Evolutionary conservation across 345 rosid genomes (phyloP).

Genomic region (Nasturtium officinale): DNA sequence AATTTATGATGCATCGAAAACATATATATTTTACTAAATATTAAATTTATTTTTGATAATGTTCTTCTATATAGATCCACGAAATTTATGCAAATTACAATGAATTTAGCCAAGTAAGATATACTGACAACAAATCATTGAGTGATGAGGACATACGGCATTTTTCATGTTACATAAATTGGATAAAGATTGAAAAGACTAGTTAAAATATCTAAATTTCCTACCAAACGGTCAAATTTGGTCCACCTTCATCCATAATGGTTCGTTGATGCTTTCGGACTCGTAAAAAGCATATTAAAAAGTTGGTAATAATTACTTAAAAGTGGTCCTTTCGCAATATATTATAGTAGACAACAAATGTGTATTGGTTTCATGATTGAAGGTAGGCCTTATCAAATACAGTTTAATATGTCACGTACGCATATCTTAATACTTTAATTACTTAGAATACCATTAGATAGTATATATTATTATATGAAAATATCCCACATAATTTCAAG

Average conservation of each 20-base stretch:
- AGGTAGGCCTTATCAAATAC: conserved; percentile 25
- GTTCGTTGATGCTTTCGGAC: conserved; percentile 29
- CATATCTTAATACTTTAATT: conserved; percentile 1
- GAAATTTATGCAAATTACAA: background rate
- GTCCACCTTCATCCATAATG: conserved; percentile 37
- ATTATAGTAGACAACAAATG: conserved; percentile 21
- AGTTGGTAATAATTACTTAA: conserved; percentile 44
- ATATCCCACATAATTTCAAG: conserved; percentile 1
- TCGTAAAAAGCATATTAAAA: conserved; percentile 34
- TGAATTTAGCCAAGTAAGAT: conserved; percentile 1
- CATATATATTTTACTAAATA: background rate
- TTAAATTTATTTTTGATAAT: background rate
- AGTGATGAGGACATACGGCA: conserved; percentile 25
- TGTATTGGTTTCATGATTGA: conserved; percentile 40
- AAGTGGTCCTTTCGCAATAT: conserved; percentile 27
- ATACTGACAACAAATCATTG: conserved; percentile 22
- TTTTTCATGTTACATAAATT: conserved; percentile 20
- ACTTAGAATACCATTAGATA: background rate
- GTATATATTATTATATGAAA: conserved; percentile 1
- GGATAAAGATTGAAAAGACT: conserved; percentile 25
- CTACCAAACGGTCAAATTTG: conserved; percentile 46
- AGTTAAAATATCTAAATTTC: conserved; percentile 26
- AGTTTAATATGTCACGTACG: conserved; percentile 20
- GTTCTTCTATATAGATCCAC: background rate
- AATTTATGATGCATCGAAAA: background rate